Evolutionary conservation across 495 filamentous ascomycete genomes (phyloP), one percentile per base, ranked within the genome.

Genomic region (Saxophila tyrrhenica): DNA sequence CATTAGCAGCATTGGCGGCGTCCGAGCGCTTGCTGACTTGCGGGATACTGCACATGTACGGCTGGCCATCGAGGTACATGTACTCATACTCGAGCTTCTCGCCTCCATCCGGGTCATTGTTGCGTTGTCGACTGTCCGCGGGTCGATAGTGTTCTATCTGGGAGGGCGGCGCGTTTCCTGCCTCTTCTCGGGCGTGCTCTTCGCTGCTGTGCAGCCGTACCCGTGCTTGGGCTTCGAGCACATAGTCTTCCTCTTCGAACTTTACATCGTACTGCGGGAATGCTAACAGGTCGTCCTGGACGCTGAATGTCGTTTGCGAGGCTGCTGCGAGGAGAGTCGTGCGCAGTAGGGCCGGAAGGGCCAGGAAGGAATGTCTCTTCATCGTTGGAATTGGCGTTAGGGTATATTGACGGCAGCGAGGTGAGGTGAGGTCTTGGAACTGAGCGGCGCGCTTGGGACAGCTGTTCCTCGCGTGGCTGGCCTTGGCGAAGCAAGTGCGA

Each of bases 251-350:
- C n/a, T n/a, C 29, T 10, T 84, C 81, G 67, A 91, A 88, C 44
- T 83, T 68, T 3, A 97, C 77, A 67, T 94, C 84, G 64, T 84
- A 97, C 84, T 95, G 92, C 23, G 92, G 92, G 73, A 85, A 88
- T 20, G 92, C 91, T 35, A 95, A 75, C 10, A 98, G 67, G 67
- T 98, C 92, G 64, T 97, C 90, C 62, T 94, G 81, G 29, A 95
- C 84, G 62, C 80, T 88, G 70, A 89, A 90, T 24, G 78, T 70
- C 25, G 45, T 32, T 21, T 46, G 39, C 13, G 58, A 56, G 55
- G 76, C 79, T 54, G 67, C 73, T 3, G 78, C 81, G 23, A 62
- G 39, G 57, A 72, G 69, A 23, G 69, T 73, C 49, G 72, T 52
- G 50, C 67, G 59, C 22, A 72, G 54, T 25, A 70, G 48, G 19